Percentiles rank a stretch among this genome's conserved stretches.
These are phyloP conservation scores for Aspergillus glaucus DNA, from an alignment of 2,329 filamentous ascomycete genomes.

Conservation along the genomic window DNA sequence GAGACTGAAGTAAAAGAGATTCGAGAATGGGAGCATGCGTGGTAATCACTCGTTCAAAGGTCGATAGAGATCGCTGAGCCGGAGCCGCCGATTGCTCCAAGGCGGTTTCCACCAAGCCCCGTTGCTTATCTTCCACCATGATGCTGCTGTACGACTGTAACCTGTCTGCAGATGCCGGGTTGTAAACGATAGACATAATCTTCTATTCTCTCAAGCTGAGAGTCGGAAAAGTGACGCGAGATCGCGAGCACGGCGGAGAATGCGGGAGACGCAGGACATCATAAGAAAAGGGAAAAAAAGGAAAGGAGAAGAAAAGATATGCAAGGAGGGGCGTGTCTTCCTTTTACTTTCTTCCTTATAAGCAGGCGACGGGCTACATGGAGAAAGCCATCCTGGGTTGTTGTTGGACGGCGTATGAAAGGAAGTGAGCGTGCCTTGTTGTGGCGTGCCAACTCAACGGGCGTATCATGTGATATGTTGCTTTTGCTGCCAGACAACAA, in stretches of 20 bases:
- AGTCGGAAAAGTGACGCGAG: conserved; percentile 16
- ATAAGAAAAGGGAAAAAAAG: conserved; percentile 20
- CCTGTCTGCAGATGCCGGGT: not conserved
- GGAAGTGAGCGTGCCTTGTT: conserved; percentile 4
- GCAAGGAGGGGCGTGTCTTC: conserved; percentile 12
- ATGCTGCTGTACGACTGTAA: conserved; percentile 2
- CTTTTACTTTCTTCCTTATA: conserved; percentile 8
- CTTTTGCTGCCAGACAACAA: not conserved
- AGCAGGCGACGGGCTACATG: conserved; percentile 13
- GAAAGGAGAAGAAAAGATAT: conserved; percentile 10
- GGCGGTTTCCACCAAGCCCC: conserved; percentile 20
- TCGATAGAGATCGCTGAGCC: conserved; percentile 32
- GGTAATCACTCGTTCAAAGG: conserved; percentile 51
- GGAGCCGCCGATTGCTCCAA: conserved; percentile 15
- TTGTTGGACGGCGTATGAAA: conserved; percentile 15
- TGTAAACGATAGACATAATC: conserved; percentile 11
- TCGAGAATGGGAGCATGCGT: conserved; percentile 54
- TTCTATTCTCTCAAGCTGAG: not conserved
- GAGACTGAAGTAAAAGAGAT: conserved; percentile 52
- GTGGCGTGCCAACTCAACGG: conserved; percentile 1
- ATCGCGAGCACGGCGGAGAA: conserved; percentile 22
- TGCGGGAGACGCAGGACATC: conserved; percentile 25
- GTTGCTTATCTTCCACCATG: conserved; percentile 10
- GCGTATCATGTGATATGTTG: conserved; percentile 20
- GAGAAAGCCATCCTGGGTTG: conserved; percentile 20